Conservation (phyloP, 768 basidiomycete species). For the Russula compacta region DNA sequence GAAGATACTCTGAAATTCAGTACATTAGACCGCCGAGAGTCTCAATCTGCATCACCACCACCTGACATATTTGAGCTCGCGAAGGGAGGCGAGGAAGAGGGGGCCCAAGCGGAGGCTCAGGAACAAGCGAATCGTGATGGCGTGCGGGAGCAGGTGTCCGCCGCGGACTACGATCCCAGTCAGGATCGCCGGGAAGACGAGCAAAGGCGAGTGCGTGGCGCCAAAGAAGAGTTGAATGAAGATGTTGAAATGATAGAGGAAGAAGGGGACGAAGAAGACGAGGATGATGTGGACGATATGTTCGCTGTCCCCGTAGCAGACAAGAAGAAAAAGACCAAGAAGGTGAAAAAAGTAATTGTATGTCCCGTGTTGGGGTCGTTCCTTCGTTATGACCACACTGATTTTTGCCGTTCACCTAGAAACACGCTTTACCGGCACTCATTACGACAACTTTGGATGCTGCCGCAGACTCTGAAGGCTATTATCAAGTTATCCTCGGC, state of each 20-base stretch:
- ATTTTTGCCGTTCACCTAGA: constrained; percentile 27
- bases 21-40: constrained; percentile 28
- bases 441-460: constrained; percentile 78
- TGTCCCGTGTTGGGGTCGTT: constrained; percentile 22
- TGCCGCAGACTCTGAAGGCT: constrained; percentile 90
- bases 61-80: constrained; percentile 56
- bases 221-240: constrained; percentile 29
- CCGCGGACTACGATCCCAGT: constrained; percentile 87
- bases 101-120: constrained; percentile 37
- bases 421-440: constrained; percentile 48
- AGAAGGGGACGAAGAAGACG: constrained; percentile 59
- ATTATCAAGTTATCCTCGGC: constrained; percentile 89
- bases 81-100: constrained; percentile 51
- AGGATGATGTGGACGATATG: constrained; percentile 90
- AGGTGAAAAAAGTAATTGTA: constrained; percentile 45
- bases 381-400: not conserved
- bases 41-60: constrained; percentile 50
- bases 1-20: not conserved
- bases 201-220: constrained; percentile 50
- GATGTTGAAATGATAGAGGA: constrained; percentile 45
- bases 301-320: constrained; percentile 58
- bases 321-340: constrained; percentile 49
- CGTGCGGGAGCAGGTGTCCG: constrained; percentile 63
- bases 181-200: constrained; percentile 81
- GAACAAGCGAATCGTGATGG: constrained; percentile 36